Evolutionary conservation across 1,284 basidiomycete genomes (phyloP).

Genomic region (Sanghuangporus baumii): DNA sequence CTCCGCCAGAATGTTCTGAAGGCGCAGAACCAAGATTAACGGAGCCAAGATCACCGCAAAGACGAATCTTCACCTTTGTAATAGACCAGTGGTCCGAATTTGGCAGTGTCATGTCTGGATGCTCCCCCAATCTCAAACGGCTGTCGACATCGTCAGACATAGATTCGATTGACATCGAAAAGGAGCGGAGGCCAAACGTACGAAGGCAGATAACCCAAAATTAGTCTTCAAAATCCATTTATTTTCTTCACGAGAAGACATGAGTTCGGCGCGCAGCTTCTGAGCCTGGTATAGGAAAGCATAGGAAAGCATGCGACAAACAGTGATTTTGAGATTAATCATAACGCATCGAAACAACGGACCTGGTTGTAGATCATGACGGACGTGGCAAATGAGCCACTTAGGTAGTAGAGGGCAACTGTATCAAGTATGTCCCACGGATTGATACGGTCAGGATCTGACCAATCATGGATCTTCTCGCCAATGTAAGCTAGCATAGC

Average conservation of each 20-base stretch:
- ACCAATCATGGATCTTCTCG: constrained; percentile 23
- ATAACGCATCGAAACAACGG: not conserved
- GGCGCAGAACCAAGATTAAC: not conserved
- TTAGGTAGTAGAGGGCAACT: constrained; percentile 23
- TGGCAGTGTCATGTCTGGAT: constrained; percentile 13
- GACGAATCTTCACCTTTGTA: constrained; percentile 18
- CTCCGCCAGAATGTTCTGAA: constrained; percentile 13
- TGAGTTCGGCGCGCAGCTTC: not conserved
- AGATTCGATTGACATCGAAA: not conserved
- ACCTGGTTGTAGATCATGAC: constrained; percentile 22
- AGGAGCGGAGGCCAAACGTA: constrained; percentile 4
- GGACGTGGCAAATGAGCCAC: constrained; percentile 20
- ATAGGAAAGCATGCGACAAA: not conserved
- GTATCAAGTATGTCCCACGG: constrained; percentile 20
- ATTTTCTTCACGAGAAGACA: not conserved
- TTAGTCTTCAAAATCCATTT: constrained; percentile 16
- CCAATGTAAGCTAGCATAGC: constrained; percentile 22
- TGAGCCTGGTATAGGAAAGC: not conserved
- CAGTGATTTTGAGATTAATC: not conserved
- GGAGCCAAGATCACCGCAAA: not conserved
- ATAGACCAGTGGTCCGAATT: constrained; percentile 18
- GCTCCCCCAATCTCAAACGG: constrained; percentile 20
- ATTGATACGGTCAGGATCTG: constrained; percentile 19
- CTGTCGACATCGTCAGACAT: not conserved
- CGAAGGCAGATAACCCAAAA: constrained; percentile 21